These are phyloP conservation scores for Psilocybe cubensis DNA, from an alignment of 768 basidiomycete genomes.

Conservation along the genomic window DNA sequence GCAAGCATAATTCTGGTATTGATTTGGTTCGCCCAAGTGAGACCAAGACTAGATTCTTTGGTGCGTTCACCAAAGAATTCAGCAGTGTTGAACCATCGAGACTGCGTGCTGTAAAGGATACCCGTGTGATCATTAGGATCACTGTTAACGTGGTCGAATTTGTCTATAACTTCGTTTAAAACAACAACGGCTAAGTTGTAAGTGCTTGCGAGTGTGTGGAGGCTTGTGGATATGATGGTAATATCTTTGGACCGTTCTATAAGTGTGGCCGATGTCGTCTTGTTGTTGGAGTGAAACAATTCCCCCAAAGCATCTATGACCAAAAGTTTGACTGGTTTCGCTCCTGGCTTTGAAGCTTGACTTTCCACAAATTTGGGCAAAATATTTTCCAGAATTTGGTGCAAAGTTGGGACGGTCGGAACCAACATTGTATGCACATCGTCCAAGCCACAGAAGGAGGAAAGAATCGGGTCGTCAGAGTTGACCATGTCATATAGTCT, in stretches of 20 bases:
- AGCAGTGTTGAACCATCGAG: constrained; percentile 75
- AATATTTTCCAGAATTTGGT: constrained; percentile 55
- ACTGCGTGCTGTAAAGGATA: constrained; percentile 72
- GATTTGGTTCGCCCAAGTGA: constrained; percentile 94
- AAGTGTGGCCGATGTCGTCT: constrained; percentile 63
- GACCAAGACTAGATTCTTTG: constrained; percentile 85
- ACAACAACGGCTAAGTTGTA: constrained; percentile 77
- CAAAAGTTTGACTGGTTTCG: constrained; percentile 73
- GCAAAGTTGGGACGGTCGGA: constrained; percentile 55
- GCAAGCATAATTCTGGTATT: constrained; percentile 84
- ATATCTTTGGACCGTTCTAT: constrained; percentile 76
- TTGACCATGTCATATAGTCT: constrained; percentile 71
- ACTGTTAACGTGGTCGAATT: constrained; percentile 47
- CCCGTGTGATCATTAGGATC: constrained; percentile 32
- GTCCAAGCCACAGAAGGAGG: constrained; percentile 47
- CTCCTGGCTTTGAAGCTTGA: constrained; percentile 27
- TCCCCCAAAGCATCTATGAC: constrained; percentile 90
- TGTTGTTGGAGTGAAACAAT: constrained; percentile 70
- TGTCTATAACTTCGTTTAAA: constrained; percentile 88
- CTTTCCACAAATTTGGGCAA: constrained; percentile 56
- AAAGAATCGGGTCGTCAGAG: constrained; percentile 46
- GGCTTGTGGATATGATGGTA: constrained; percentile 61
- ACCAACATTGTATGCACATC: constrained; percentile 66
- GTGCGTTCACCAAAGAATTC: constrained; percentile 57
- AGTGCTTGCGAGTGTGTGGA: constrained; percentile 71